phyloP scores from a whole-genome alignment of 108 stramenopile genomes.

The Stephanodiscus triporus region DNA sequence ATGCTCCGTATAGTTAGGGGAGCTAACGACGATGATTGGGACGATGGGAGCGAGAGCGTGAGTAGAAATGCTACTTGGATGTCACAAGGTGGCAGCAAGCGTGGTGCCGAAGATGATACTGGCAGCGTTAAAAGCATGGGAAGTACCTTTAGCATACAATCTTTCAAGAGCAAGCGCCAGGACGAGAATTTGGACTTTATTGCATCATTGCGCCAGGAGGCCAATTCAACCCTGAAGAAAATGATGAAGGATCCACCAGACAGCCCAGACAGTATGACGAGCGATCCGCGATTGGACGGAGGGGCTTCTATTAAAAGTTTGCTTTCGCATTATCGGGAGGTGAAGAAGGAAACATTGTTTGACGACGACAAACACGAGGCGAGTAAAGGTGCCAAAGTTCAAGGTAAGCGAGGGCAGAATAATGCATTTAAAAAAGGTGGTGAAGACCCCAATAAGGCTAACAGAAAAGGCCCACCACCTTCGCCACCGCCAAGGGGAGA shows the following conservation, averaged over 20 bases:
- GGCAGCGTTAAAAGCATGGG: conserved; percentile 1
- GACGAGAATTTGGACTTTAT: conserved; percentile 30
- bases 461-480: conserved; percentile 24
- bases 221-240: conserved; percentile 29
- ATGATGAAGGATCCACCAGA: conserved; percentile 22
- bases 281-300: conserved; percentile 46
- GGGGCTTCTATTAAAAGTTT: conserved; percentile 52
- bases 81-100: background rate
- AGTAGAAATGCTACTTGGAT: conserved; percentile 36
- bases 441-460: background rate
- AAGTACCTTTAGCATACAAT: conserved; percentile 5
- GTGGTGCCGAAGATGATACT: background rate
- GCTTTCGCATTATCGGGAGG: conserved; percentile 48
- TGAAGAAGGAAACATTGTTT: conserved; percentile 39
- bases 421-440: background rate
- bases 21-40: conserved; percentile 26
- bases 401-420: background rate
- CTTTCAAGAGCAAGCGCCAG: conserved; percentile 20
- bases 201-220: conserved; percentile 35
- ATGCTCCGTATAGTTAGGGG: conserved; percentile 25
- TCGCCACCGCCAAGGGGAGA: conserved; percentile 27
- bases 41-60: conserved; percentile 39
- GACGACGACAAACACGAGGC: background rate
- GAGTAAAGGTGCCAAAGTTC: background rate
- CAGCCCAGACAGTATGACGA: background rate